Conservation (phyloP, 768 basidiomycete genomes). For the Podaxis sp. region DNA sequence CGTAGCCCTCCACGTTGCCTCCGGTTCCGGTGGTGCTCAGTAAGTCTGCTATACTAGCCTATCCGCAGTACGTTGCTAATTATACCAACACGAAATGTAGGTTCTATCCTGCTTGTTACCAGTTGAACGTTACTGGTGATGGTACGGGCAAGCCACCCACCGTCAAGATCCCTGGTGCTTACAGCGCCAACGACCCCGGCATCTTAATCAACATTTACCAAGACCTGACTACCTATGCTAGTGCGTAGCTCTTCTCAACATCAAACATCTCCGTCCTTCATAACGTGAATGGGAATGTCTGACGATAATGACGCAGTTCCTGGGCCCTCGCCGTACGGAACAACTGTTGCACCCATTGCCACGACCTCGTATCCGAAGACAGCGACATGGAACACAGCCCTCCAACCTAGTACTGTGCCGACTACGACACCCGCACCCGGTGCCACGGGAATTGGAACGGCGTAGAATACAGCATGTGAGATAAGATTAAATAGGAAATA, state of each 20-base stretch:
- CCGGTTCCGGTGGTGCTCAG: slow-evolving; percentile 37
- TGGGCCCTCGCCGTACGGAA: slow-evolving; percentile 45
- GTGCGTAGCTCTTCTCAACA: slow-evolving; percentile 24
- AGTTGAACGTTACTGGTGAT: slow-evolving; percentile 32
- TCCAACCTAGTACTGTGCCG: slow-evolving; percentile 46
- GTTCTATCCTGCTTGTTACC: slow-evolving; percentile 47
- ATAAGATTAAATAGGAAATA: background rate
- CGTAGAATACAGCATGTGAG: background rate
- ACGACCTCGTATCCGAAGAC: slow-evolving; percentile 44
- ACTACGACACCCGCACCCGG: slow-evolving; percentile 28
- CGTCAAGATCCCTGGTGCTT: slow-evolving; percentile 45
- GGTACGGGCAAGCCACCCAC: slow-evolving; percentile 37
- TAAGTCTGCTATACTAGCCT: slow-evolving; percentile 26
- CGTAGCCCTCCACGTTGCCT: slow-evolving; percentile 44
- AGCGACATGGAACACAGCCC: slow-evolving; percentile 50
- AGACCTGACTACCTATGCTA: slow-evolving; percentile 37
- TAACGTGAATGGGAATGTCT: background rate
- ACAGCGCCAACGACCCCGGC: slow-evolving; percentile 35
- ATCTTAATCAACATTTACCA: slow-evolving; percentile 52
- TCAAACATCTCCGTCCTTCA: background rate
- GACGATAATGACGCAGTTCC: slow-evolving; percentile 32
- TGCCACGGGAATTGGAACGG: background rate
- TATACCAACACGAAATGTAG: background rate
- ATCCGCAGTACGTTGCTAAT: background rate
- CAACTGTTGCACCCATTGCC: slow-evolving; percentile 38